Evolutionary conservation across 257 asterid genomes (phyloP).

Genomic region (Scutellaria barbata): DNA sequence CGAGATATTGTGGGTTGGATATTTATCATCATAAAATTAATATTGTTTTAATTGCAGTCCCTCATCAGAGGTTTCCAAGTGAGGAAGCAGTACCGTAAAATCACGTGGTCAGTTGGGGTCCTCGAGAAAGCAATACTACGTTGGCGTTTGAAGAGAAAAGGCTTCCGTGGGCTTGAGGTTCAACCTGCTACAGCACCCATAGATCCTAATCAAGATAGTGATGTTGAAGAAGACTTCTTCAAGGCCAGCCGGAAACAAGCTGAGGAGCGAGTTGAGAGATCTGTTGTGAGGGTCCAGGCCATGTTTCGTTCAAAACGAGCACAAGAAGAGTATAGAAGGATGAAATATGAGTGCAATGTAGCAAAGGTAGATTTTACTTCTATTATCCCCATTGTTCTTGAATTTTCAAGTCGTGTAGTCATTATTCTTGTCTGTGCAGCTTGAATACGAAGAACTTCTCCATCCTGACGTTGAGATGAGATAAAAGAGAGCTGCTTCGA

Average conservation of each 20-base stretch:
- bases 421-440: conserved; percentile 48
- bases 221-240: conserved; percentile 85
- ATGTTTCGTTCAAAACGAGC: conserved; percentile 93
- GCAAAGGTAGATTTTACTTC: conserved; percentile 53
- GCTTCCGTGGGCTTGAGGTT: conserved; percentile 88
- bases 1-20: neutral
- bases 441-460: conserved; percentile 57
- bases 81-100: conserved; percentile 77
- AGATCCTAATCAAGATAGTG: conserved; percentile 54
- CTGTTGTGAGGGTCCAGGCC: conserved; percentile 91
- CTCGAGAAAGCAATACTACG: conserved; percentile 90
- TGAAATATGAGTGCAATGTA: conserved; percentile 66
- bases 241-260: conserved; percentile 93
- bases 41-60: conserved; percentile 53
- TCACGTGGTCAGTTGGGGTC: conserved; percentile 91
- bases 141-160: conserved; percentile 94
- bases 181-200: conserved; percentile 37
- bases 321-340: conserved; percentile 90
- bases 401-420: neutral
- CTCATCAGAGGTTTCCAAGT: conserved; percentile 81
- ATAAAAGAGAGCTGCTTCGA: conserved; percentile 9
- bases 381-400: neutral
- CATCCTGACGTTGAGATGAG: conserved; percentile 57
- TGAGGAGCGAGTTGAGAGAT: conserved; percentile 94
- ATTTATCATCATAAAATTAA: neutral